Evolutionary conservation across 441 rosid genomes (phyloP), one percentile per base, ranked within the genome.

Genomic region (Gossypium gossypioides): DNA sequence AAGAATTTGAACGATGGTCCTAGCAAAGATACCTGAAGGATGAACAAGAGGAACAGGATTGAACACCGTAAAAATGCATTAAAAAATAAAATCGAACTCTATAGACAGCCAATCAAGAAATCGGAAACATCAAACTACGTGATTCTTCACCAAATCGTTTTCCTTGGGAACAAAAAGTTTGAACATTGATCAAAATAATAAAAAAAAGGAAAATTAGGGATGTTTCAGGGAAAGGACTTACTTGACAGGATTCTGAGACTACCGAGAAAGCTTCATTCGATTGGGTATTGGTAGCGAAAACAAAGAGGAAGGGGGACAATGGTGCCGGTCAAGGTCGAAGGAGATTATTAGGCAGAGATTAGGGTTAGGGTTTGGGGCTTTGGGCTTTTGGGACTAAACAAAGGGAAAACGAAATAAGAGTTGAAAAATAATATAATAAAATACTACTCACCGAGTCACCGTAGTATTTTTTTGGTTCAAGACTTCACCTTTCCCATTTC

Each of bases 291-390:
- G 16, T 27, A 1, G 9, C 46, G 42, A 64, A 48, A 13, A 24
- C 29, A 27, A 15, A 42, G 44, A 25, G 42, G 58, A 50, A 27
- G 42, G 16, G 24, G 24, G 25, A 50, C 22, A 48, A 8, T 16
- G 46, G 60, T 10, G 52, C 54, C 54, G n/a, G 46, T 16, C 15
- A 51, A 68, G 72, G 29, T 51, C 46, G 58, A 51, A 51, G 44
- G 44, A 16, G 46, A 51, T 16, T 51, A 18, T 4, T 48, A 12
- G 52, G 12, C 37, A 21, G 19, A 65, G 34, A 13, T 3, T 66
- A 46, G 19, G 40, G 21, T 66, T 66, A 66, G 70, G 70, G 70
- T 24, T 46, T 13, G 22, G 50, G 55, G 37, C 52, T 65, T 42
- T 65, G 34, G 37, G 12, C 16, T 32, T 37, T 19, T 10, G 10